Conservation (phyloP, 2,329 filamentous ascomycete species). For the Penicillium rolfsii region DNA sequence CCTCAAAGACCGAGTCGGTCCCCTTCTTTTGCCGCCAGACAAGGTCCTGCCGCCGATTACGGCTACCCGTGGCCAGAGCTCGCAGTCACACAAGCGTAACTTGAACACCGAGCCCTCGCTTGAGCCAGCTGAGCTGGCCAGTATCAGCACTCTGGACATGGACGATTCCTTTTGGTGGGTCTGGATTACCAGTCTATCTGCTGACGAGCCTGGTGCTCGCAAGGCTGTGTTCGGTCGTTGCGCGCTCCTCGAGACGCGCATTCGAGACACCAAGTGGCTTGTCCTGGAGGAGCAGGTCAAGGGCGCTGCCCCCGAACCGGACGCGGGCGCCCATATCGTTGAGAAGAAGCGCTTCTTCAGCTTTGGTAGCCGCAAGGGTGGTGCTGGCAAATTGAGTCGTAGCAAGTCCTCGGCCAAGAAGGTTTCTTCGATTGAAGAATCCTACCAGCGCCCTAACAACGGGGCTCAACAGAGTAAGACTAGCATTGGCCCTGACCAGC, state of each 20-base stretch:
- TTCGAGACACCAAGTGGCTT: constrained; percentile 81
- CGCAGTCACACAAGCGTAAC: constrained; percentile 77
- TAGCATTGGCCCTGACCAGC: constrained; percentile 86
- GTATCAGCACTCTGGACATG: constrained; percentile 80
- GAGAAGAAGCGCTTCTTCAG: constrained; percentile 96
- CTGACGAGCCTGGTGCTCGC: constrained; percentile 79
- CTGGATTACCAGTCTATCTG: constrained; percentile 95
- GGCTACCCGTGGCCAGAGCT: constrained; percentile 73
- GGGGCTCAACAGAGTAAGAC: constrained; percentile 69
- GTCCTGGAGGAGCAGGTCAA: constrained; percentile 97
- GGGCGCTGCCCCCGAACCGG: constrained; percentile 82
- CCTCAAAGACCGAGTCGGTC: constrained; percentile 60
- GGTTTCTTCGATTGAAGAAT: constrained; percentile 52
- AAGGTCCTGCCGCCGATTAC: constrained; percentile 85
- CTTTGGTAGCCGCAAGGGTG: constrained; percentile 72
- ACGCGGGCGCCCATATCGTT: constrained; percentile 84
- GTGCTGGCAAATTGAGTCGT: constrained; percentile 61
- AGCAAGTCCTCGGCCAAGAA: constrained; percentile 72
- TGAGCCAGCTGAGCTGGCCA: constrained; percentile 92
- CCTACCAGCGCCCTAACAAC: constrained; percentile 55
- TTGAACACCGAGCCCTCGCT: constrained; percentile 70
- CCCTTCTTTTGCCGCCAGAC: constrained; percentile 83
- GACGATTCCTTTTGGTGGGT: constrained; percentile 99
- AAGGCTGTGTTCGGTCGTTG: constrained; percentile 95
- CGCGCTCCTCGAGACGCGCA: constrained; percentile 85